phyloP scores from a whole-genome alignment of 345 rosid species.

The Microcos paniculata region DNA sequence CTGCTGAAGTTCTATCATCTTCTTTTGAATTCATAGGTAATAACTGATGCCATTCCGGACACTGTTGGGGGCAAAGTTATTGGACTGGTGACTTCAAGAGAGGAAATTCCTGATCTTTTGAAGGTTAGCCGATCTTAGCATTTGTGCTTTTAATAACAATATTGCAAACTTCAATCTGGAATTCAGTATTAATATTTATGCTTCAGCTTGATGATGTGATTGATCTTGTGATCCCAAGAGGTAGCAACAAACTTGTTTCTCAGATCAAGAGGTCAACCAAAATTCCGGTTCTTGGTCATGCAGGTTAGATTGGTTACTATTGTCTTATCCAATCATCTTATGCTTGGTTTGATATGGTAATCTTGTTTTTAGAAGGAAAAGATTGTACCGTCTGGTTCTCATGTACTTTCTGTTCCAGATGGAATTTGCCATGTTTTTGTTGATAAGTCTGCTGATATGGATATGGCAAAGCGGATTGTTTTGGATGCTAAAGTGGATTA shows the following conservation, averaged over 20 bases:
- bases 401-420: conserved; percentile 45
- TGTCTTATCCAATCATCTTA: conserved; percentile 9
- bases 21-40: conserved; percentile 51
- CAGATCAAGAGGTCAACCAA: conserved; percentile 87
- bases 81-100: conserved; percentile 94
- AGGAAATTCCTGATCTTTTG: conserved; percentile 94
- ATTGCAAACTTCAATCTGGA: conserved; percentile 1
- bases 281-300: conserved; percentile 96
- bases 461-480: conserved; percentile 79
- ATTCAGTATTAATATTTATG: conserved; percentile 27
- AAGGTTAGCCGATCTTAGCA: conserved; percentile 48
- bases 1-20: conserved; percentile 13
- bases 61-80: conserved; percentile 74
- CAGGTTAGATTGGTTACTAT: conserved; percentile 55
- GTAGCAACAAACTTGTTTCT: conserved; percentile 92
- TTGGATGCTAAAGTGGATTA: conserved; percentile 93
- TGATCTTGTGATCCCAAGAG: conserved; percentile 99
- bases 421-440: conserved; percentile 96
- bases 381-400: conserved; percentile 10
- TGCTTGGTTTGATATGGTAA: neutral
- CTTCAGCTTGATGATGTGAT: conserved; percentile 96
- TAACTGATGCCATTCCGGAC: conserved; percentile 86
- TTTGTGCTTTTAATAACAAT: conserved; percentile 12
- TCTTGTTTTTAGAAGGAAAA: conserved; percentile 1
- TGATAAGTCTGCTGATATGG: conserved; percentile 81